phyloP scores from a whole-genome alignment of 169 alveolate species.

The Babesia gibsoni region DNA sequence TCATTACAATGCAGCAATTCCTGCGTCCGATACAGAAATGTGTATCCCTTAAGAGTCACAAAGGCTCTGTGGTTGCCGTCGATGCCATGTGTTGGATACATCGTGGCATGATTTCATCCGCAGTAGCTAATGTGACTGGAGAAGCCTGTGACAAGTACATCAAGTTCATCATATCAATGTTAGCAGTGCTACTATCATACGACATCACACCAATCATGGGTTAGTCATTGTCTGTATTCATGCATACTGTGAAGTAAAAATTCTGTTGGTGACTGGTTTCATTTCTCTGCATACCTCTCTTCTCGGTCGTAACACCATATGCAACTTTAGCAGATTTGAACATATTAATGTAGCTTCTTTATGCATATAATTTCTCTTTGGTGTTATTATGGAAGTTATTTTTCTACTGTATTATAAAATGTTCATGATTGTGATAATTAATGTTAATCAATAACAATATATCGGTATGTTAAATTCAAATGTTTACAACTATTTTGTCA shows the following conservation, averaged over 20 bases:
- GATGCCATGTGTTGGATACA: constrained; percentile 83
- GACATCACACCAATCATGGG: constrained; percentile 70
- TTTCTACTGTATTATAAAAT: constrained; percentile 11
- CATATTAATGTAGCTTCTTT: too few species aligned
- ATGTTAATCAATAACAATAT: too few species aligned
- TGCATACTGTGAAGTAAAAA: neutral
- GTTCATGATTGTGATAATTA: too few species aligned
- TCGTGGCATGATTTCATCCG: constrained; percentile 70
- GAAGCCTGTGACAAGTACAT: constrained; percentile 56
- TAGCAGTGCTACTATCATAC: constrained; percentile 42
- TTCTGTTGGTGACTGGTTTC: neutral
- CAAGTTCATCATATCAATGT: constrained; percentile 65
- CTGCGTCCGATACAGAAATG: constrained; percentile 67
- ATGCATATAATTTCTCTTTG: too few species aligned
- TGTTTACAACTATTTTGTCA: too few species aligned
- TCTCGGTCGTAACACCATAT: neutral
- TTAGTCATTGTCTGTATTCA: constrained; percentile 34
- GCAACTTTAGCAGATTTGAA: neutral
- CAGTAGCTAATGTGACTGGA: constrained; percentile 60
- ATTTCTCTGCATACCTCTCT: neutral
- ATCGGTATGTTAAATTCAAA: too few species aligned
- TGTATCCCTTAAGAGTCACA: constrained; percentile 64
- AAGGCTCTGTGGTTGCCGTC: constrained; percentile 72
- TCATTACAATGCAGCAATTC: constrained; percentile 44
- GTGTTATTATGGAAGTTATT: neutral